Conservation (phyloP, 2,329 filamentous ascomycete genomes). For the Penicillium sp. region DNA sequence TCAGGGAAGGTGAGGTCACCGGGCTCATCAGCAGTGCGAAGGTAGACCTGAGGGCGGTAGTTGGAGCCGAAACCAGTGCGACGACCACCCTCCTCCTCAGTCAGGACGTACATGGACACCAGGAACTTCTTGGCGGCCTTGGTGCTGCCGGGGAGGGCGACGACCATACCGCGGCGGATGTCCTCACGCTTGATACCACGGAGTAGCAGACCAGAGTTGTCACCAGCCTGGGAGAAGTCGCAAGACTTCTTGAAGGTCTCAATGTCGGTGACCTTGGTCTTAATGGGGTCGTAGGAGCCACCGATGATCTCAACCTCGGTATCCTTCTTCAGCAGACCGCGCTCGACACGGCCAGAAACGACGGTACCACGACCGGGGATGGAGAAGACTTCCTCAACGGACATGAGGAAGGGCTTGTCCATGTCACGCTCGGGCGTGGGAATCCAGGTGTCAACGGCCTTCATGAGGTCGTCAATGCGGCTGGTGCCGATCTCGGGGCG, state of each 20-base stretch:
- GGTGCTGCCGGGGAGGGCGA: constrained; percentile 74
- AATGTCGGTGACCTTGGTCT: constrained; percentile 99
- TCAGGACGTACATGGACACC: constrained; percentile 92
- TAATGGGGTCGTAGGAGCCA: constrained; percentile 75
- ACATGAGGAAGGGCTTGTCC: constrained; percentile 99
- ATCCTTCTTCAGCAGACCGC: constrained; percentile 89
- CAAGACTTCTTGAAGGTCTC: constrained; percentile 99
- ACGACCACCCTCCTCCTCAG: constrained; percentile 95
- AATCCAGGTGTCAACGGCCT: constrained; percentile 91
- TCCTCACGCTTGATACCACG: constrained; percentile 96
- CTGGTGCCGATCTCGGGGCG: constrained; percentile 77
- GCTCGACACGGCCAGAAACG: constrained; percentile 94
- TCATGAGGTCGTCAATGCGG: constrained; percentile 88
- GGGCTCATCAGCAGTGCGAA: constrained; percentile 79
- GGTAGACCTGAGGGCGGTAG: constrained; percentile 94
- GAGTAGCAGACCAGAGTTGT: constrained; percentile 96
- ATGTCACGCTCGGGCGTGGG: constrained; percentile 89
- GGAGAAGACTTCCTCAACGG: constrained; percentile 88
- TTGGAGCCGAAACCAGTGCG: constrained; percentile 94
- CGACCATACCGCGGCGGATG: constrained; percentile 88
- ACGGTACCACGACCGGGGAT: constrained; percentile 94
- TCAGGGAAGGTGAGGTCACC: constrained; percentile 83
- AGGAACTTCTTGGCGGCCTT: constrained; percentile 91
- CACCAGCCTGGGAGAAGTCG: constrained; percentile 90
- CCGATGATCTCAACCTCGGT: constrained; percentile 91